Percentiles rank a stretch among this genome's conserved stretches.
Evolutionary conservation across 768 basidiomycete species (phyloP).

Genomic region (Russula sp.): DNA sequence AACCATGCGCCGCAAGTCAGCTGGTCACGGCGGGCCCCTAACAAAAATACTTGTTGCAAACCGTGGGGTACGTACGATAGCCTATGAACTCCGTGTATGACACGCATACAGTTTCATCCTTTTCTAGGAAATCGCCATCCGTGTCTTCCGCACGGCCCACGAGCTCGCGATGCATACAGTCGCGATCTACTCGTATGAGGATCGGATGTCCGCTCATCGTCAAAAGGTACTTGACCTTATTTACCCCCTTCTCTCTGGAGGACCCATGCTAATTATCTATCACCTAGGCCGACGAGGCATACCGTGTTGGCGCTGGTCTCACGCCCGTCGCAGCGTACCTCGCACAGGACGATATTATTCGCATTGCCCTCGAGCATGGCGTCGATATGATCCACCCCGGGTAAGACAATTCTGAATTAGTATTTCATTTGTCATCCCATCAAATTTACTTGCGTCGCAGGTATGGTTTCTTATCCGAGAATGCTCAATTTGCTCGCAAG

Average conservation of each 20-base stretch:
- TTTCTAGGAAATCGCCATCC: conserved; percentile 91
- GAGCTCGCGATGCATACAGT: conserved; percentile 99
- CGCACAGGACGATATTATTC: conserved; percentile 95
- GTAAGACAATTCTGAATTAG: conserved; percentile 34
- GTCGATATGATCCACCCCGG: conserved; percentile 99
- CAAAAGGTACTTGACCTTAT: conserved; percentile 64
- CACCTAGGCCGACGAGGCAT: conserved; percentile 89
- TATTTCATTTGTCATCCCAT: background rate
- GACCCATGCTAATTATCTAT: background rate
- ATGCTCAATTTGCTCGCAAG: conserved; percentile 93
- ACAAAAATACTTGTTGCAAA: conserved; percentile 92
- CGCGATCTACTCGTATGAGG: conserved; percentile 96
- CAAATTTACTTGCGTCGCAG: conserved; percentile 33
- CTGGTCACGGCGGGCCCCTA: conserved; percentile 82
- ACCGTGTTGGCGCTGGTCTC: conserved; percentile 93
- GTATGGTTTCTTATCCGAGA: conserved; percentile 97
- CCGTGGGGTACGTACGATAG: conserved; percentile 74
- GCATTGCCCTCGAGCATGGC: conserved; percentile 93
- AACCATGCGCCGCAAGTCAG: conserved; percentile 84
- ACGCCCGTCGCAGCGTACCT: conserved; percentile 97
- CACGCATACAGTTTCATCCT: background rate
- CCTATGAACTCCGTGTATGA: conserved; percentile 11
- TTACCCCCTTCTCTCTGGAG: background rate
- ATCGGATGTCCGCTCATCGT: conserved; percentile 92
- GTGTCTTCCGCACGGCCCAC: conserved; percentile 97